A percentile compares a stretch with the other conserved stretches of the same genome.
These are phyloP conservation scores for Lipomyces yamanashiensis DNA, from an alignment of 805 yeast species.

Conservation along the genomic window DNA sequence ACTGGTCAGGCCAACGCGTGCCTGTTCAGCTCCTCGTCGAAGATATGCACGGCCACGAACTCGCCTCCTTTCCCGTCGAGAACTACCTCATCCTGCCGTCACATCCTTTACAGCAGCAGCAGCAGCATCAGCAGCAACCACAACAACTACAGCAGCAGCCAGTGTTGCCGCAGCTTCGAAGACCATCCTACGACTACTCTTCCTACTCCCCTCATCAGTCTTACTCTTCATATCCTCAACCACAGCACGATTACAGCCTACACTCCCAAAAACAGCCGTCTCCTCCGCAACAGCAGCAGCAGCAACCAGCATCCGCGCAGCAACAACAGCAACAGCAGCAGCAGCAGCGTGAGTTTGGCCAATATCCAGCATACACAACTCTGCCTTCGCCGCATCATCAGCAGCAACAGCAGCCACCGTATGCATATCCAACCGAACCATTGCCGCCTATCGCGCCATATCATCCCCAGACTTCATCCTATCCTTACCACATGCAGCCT, in stretches of 20 bases:
- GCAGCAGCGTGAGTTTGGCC: slow-evolving; percentile 7
- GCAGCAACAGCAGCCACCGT: slow-evolving; percentile 10
- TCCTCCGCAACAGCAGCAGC: slow-evolving; percentile 19
- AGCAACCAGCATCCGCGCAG: slow-evolving; percentile 18
- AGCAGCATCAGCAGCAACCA: slow-evolving; percentile 6
- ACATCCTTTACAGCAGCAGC: slow-evolving; percentile 5
- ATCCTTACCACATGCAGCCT: neutral
- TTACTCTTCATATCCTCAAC: neutral
- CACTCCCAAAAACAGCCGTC: slow-evolving; percentile 4
- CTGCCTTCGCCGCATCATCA: slow-evolving; percentile 4
- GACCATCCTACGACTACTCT: slow-evolving; percentile 6
- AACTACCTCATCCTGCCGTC: slow-evolving; percentile 14
- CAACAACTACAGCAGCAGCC: neutral
- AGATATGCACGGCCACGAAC: slow-evolving; percentile 29
- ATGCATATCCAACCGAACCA: neutral
- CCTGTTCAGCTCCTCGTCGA: slow-evolving; percentile 30
- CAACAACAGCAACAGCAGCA: slow-evolving; percentile 20
- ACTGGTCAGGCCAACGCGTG: slow-evolving; percentile 23
- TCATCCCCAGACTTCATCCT: neutral
- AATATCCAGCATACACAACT: slow-evolving; percentile 7
- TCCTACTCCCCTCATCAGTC: slow-evolving; percentile 7
- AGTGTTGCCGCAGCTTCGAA: slow-evolving; percentile 10
- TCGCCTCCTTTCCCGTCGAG: slow-evolving; percentile 25
- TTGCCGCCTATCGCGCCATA: neutral
- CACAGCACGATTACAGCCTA: neutral